Conservation (phyloP, 1,284 basidiomycete genomes). For the Pseudozyma sp. region DNA sequence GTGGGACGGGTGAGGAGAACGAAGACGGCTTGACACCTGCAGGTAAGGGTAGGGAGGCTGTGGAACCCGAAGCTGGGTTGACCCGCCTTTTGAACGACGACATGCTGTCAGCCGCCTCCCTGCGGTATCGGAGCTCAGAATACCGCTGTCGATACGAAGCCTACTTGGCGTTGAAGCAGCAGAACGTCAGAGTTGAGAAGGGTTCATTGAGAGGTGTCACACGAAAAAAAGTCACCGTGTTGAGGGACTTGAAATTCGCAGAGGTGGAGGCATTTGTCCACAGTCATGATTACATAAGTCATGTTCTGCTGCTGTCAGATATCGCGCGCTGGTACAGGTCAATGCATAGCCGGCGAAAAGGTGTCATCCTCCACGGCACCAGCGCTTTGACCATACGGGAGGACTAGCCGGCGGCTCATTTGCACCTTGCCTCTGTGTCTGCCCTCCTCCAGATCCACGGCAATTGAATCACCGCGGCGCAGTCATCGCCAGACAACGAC, state of each 20-base stretch:
- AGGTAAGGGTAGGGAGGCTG: conserved; percentile 70
- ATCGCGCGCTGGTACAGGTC: conserved; percentile 2
- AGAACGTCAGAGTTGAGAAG: neutral
- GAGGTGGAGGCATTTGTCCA: conserved; percentile 20
- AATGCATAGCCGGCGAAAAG: conserved; percentile 15
- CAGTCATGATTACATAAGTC: conserved; percentile 14
- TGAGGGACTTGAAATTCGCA: conserved; percentile 6
- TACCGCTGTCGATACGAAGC: too few species aligned
- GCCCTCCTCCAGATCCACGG: too few species aligned
- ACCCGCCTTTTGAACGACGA: conserved; percentile 85
- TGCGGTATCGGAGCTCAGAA: too few species aligned
- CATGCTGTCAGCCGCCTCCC: conserved; percentile 27
- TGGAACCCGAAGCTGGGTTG: conserved; percentile 47
- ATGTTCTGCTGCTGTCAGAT: neutral
- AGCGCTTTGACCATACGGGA: conserved; percentile 3
- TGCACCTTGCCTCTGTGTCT: too few species aligned
- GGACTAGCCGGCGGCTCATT: too few species aligned
- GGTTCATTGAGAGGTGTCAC: neutral
- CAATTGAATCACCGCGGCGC: too few species aligned
- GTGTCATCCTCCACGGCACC: neutral
- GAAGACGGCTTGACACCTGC: conserved; percentile 77
- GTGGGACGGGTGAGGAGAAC: conserved; percentile 74
- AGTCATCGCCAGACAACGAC: too few species aligned
- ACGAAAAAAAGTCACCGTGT: neutral
- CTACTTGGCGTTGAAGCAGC: too few species aligned